phyloP scores from a whole-genome alignment of 1,284 basidiomycete species.

The Microbotryum saponariae region DNA sequence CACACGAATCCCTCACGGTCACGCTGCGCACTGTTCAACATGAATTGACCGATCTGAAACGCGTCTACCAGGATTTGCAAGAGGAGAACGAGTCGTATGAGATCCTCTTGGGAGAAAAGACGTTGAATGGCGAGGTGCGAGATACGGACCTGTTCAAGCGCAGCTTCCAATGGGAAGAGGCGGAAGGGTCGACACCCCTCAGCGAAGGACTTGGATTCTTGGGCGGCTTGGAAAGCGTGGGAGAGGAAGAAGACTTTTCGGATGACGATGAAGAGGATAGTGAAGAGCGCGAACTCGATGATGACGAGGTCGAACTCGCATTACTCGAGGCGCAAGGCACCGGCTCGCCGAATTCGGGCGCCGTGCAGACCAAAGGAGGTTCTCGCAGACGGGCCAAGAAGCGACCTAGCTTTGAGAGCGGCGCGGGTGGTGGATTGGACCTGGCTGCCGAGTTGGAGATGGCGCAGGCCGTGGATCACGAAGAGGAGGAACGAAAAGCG shows the following conservation, averaged over 20 bases:
- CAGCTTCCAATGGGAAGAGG: slow-evolving; percentile 20
- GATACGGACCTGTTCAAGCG: slow-evolving; percentile 20
- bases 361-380: slow-evolving; percentile 17
- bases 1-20: slow-evolving; percentile 17
- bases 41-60: slow-evolving; percentile 34
- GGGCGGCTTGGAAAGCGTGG: slow-evolving; percentile 22
- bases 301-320: slow-evolving; percentile 19
- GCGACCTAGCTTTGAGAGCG: background rate
- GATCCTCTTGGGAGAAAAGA: slow-evolving; percentile 78
- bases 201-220: slow-evolving; percentile 12
- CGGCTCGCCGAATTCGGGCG: slow-evolving; percentile 22
- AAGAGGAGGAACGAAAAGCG: slow-evolving; percentile 8
- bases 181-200: background rate
- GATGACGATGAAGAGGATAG: slow-evolving; percentile 4
- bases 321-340: slow-evolving; percentile 26
- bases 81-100: slow-evolving; percentile 95
- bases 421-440: slow-evolving; percentile 25
- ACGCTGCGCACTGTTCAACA: slow-evolving; percentile 18
- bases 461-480: slow-evolving; percentile 8
- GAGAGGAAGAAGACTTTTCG: slow-evolving; percentile 11
- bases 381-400: background rate
- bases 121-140: slow-evolving; percentile 69
- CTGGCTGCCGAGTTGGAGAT: slow-evolving; percentile 32
- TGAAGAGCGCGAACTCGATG: background rate
- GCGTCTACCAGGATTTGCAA: slow-evolving; percentile 38